phyloP scores from a whole-genome alignment of 345 rosid genomes.

The Citrus australasica region DNA sequence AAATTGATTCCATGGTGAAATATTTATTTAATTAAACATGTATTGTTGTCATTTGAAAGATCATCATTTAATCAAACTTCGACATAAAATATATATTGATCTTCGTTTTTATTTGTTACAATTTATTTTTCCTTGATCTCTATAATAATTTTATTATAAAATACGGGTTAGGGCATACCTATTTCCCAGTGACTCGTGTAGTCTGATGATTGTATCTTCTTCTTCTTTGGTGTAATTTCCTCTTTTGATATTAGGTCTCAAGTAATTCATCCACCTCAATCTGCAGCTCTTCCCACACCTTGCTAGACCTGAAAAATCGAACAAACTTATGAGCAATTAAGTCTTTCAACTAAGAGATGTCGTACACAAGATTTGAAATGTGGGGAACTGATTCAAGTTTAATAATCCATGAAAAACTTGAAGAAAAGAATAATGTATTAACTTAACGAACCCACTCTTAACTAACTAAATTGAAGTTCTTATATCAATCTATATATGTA shows the following conservation, averaged over 20 bases:
- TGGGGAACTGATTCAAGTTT: not conserved
- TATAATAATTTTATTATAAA: not conserved
- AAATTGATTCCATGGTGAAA: not conserved
- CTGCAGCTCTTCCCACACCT: conserved; percentile 74
- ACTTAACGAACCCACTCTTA: not conserved
- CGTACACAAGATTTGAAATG: not conserved
- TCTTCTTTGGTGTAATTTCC: conserved; percentile 53
- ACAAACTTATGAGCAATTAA: not conserved
- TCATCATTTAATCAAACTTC: not conserved
- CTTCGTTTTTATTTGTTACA: not conserved
- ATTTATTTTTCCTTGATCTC: not conserved
- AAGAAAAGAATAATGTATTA: not conserved
- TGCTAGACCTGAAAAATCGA: conserved; percentile 33
- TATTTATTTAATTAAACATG: not conserved
- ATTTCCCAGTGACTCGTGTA: conserved; percentile 44
- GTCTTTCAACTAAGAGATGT: not conserved
- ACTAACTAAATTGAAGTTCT: not conserved
- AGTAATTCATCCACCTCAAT: conserved; percentile 58
- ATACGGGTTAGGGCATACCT: conserved; percentile 16
- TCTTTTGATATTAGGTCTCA: conserved; percentile 53
- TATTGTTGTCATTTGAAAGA: not conserved
- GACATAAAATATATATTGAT: too few relatives aligned
- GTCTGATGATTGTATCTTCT: conserved; percentile 40
- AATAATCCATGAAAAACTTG: not conserved
- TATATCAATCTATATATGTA: too few relatives aligned